Conservation (phyloP, 2,329 filamentous ascomycete species). For the Lasiodiplodia sp. region DNA sequence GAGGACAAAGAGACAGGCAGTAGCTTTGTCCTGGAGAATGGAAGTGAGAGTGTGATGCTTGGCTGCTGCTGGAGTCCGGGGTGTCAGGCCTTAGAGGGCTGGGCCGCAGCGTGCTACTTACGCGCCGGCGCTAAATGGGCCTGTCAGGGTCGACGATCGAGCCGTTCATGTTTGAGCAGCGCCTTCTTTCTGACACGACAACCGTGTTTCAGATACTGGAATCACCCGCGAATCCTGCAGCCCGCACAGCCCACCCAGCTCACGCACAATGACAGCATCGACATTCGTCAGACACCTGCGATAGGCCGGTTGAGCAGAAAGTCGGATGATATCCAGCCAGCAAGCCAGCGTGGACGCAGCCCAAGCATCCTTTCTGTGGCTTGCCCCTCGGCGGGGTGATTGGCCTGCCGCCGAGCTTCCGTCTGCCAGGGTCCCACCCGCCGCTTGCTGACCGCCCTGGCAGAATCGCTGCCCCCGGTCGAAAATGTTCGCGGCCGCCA, state of each 20-base stretch:
- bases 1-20: constrained; percentile 15
- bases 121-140: constrained; percentile 24
- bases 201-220: constrained; percentile 15
- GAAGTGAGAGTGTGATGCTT: constrained; percentile 26
- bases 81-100: constrained; percentile 8
- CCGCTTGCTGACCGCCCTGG: constrained; percentile 10
- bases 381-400: constrained; percentile 26
- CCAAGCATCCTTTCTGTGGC: neutral
- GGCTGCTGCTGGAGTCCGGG: constrained; percentile 19
- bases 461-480: constrained; percentile 10
- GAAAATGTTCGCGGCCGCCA: constrained; percentile 20
- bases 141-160: constrained; percentile 22
- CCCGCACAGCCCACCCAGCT: neutral
- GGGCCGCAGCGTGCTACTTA: constrained; percentile 17
- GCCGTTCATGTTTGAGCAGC: constrained; percentile 15
- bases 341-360: constrained; percentile 4
- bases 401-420: neutral
- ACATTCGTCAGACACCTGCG: neutral
- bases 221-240: constrained; percentile 1
- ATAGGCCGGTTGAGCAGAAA: neutral
- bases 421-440: neutral
- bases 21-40: constrained; percentile 15
- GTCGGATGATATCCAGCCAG: constrained; percentile 3
- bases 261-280: constrained; percentile 6
- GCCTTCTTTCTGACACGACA: constrained; percentile 20